Evolutionary conservation across 2,329 filamentous ascomycete genomes (phyloP).

Genomic region (Paraphaeosphaeria minitans): DNA sequence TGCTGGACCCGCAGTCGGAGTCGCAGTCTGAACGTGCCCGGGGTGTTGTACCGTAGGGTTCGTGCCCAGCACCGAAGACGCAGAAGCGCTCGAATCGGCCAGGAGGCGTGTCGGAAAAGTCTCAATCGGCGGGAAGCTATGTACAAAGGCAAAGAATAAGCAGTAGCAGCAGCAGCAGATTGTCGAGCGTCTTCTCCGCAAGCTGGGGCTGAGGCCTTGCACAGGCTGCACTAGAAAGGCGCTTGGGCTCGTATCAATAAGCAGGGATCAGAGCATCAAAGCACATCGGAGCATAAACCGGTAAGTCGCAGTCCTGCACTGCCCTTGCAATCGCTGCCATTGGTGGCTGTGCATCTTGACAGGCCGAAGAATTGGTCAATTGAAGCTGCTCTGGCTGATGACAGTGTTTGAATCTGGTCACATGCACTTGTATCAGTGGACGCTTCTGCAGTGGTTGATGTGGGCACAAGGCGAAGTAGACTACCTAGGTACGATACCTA

Average conservation of each 20-base stretch:
- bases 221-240: slow-evolving; percentile 8
- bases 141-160: slow-evolving; percentile 4
- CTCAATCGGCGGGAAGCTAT: neutral
- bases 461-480: neutral
- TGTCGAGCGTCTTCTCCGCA: slow-evolving; percentile 6
- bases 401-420: neutral
- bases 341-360: neutral
- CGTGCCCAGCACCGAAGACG: neutral
- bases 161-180: slow-evolving; percentile 4
- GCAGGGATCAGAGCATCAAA: slow-evolving; percentile 10
- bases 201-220: slow-evolving; percentile 15
- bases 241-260: slow-evolving; percentile 17
- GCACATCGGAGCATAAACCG: slow-evolving; percentile 6
- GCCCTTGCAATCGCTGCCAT: neutral
- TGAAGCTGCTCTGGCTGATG: neutral
- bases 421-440: neutral
- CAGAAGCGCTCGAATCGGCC: neutral
- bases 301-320: slow-evolving; percentile 1
- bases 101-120: neutral
- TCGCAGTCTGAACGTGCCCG: slow-evolving; percentile 2
- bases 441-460: neutral
- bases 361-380: neutral
- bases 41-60: neutral
- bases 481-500: too few relatives aligned
- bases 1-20: slow-evolving; percentile 6